phyloP scores from a whole-genome alignment of 2,329 filamentous ascomycete genomes.

The Epichloe scottii region DNA sequence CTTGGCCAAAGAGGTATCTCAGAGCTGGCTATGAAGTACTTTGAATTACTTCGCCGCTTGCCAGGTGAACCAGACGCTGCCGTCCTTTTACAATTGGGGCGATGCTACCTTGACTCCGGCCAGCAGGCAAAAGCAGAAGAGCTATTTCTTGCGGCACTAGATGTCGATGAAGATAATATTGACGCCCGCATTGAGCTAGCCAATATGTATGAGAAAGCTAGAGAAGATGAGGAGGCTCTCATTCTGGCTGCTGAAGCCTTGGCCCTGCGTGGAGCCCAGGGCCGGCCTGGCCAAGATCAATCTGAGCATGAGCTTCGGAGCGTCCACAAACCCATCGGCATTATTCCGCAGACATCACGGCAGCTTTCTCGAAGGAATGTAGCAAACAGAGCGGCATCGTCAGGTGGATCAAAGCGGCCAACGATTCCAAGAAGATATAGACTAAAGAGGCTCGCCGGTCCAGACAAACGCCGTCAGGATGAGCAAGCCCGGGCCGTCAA shows the following conservation, averaged over 20 bases:
- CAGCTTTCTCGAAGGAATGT: not conserved
- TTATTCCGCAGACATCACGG: not conserved
- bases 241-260: constrained; percentile 67
- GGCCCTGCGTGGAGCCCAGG: constrained; percentile 41
- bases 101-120: constrained; percentile 55
- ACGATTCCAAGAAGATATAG: constrained; percentile 27
- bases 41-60: constrained; percentile 38
- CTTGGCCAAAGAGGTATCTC: constrained; percentile 21
- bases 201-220: constrained; percentile 68
- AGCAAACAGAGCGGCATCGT: not conserved
- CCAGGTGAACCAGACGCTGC: constrained; percentile 38
- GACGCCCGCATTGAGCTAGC: constrained; percentile 70
- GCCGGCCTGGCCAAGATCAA: constrained; percentile 7
- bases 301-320: not conserved
- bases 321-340: not conserved
- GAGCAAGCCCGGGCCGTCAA: constrained; percentile 29
- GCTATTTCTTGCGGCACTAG: constrained; percentile 62
- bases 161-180: constrained; percentile 58
- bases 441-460: constrained; percentile 32
- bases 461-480: constrained; percentile 30
- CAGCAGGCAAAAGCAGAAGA: constrained; percentile 60
- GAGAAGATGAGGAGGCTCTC: constrained; percentile 63
- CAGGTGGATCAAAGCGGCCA: not conserved
- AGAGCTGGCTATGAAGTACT: constrained; percentile 38
- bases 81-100: constrained; percentile 43